Evolutionary conservation across 2,329 filamentous ascomycete species (phyloP).

Genomic region (Didymella keratinophila): DNA sequence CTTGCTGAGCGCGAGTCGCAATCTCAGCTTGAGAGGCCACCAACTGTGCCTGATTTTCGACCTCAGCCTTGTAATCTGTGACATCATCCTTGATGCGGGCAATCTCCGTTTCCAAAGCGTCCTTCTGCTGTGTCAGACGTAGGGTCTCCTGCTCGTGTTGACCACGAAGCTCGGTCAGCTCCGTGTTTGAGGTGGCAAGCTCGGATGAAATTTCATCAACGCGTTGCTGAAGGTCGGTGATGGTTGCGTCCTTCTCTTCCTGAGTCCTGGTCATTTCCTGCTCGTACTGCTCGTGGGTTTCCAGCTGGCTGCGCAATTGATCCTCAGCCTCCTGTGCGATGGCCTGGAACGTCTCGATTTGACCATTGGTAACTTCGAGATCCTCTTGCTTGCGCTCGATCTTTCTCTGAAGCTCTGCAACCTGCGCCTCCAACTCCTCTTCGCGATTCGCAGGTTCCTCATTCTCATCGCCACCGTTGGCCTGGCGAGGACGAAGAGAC

Average conservation of each 20-base stretch:
- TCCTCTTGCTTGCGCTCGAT: constrained; percentile 82
- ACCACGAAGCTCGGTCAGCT: constrained; percentile 81
- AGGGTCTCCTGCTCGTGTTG: constrained; percentile 77
- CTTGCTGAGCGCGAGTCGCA: constrained; percentile 88
- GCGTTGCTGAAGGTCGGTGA: constrained; percentile 82
- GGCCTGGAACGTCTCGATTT: constrained; percentile 86
- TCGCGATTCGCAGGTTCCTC: constrained; percentile 69
- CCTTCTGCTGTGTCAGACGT: constrained; percentile 82
- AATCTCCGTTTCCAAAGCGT: constrained; percentile 79
- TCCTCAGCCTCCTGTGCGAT: constrained; percentile 90
- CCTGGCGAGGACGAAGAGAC: constrained; percentile 78
- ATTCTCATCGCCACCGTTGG: constrained; percentile 57
- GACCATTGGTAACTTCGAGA: constrained; percentile 79
- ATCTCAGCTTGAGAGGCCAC: constrained; percentile 93
- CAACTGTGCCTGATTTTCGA: constrained; percentile 87
- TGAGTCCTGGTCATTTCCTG: constrained; percentile 81
- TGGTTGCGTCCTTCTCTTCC: constrained; percentile 78
- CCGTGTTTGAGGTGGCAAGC: constrained; percentile 79
- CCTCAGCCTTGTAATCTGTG: constrained; percentile 78
- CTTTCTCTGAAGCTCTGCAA: constrained; percentile 86
- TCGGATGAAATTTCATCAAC: constrained; percentile 85
- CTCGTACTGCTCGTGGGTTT: constrained; percentile 74
- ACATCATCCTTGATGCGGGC: constrained; percentile 82
- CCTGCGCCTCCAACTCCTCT: constrained; percentile 83
- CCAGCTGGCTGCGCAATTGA: constrained; percentile 78